Percentiles rank a stretch among this genome's conserved stretches.
Conservation (phyloP, 225 moss, liverwort and hornwort species). For the Marchantia polymorpha region DNA sequence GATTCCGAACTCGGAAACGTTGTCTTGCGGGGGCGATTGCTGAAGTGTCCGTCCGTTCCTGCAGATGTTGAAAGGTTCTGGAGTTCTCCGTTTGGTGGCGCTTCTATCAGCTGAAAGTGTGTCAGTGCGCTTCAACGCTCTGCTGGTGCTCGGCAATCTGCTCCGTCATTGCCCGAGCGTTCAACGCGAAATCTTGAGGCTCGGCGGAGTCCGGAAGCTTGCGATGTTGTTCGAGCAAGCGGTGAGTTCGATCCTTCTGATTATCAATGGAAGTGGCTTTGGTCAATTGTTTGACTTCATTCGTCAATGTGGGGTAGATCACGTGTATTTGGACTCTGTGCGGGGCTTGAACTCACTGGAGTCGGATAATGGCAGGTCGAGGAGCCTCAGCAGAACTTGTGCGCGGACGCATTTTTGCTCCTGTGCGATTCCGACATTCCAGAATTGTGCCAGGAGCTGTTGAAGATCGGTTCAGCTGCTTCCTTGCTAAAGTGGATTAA, state of each 20-base stretch:
- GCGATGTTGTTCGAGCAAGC: constrained; percentile 32
- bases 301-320: too few relatives aligned
- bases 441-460: constrained; percentile 27
- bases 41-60: neutral
- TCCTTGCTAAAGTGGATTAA: constrained; percentile 27
- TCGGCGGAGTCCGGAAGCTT: constrained; percentile 32
- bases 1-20: neutral
- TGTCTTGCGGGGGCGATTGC: neutral
- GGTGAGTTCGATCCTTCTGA: neutral
- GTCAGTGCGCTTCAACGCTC: constrained; percentile 31
- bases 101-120: constrained; percentile 31
- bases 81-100: constrained; percentile 28
- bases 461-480: constrained; percentile 28
- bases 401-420: constrained; percentile 30
- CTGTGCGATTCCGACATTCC: constrained; percentile 28
- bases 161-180: constrained; percentile 33
- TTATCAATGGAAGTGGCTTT: neutral
- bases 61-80: constrained; percentile 33
- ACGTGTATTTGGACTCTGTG: neutral
- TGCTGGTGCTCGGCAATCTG: constrained; percentile 31
- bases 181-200: constrained; percentile 25
- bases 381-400: constrained; percentile 36
- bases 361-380: constrained; percentile 5
- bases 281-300: neutral
- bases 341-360: neutral